phyloP scores from a whole-genome alignment of 768 basidiomycete species.

The Omphalotus guepiniiformis region DNA sequence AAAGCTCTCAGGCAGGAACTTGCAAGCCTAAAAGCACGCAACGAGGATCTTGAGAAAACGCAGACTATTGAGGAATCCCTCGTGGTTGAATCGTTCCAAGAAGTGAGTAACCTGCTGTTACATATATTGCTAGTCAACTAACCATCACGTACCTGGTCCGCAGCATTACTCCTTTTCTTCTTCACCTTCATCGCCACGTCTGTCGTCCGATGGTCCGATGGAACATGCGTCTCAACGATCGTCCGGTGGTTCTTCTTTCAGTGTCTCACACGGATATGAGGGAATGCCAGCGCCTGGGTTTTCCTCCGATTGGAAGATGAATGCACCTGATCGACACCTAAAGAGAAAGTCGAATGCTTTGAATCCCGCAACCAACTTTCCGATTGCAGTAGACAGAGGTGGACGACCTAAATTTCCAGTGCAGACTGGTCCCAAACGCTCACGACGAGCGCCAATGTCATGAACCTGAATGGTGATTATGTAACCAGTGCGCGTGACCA shows the following conservation, averaged over 20 bases:
- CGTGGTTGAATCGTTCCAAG: not conserved
- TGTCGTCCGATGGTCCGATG: not conserved
- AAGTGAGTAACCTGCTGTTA: not conserved
- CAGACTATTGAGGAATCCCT: not conserved
- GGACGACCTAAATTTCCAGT: conserved; percentile 1
- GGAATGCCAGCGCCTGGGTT: conserved; percentile 5
- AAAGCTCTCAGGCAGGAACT: not conserved
- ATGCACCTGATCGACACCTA: not conserved
- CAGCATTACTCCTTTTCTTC: not conserved
- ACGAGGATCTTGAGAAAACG: conserved; percentile 1
- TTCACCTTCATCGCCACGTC: not conserved
- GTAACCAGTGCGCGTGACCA: not conserved
- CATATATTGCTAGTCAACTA: too few species aligned
- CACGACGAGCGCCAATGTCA: not conserved
- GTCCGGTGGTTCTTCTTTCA: conserved; percentile 3
- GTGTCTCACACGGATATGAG: not conserved
- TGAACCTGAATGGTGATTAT: not conserved
- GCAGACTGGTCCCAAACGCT: conserved; percentile 5
- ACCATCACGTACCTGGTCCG: too few species aligned
- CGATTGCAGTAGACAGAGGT: conserved; percentile 5
- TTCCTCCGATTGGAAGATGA: conserved; percentile 7
- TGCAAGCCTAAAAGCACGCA: not conserved
- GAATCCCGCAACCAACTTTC: conserved; percentile 2
- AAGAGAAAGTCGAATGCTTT: not conserved
- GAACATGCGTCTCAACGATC: too few species aligned